Conservation (phyloP, 2,329 filamentous ascomycete species). For the Taxawa tesnikishii region DNA sequence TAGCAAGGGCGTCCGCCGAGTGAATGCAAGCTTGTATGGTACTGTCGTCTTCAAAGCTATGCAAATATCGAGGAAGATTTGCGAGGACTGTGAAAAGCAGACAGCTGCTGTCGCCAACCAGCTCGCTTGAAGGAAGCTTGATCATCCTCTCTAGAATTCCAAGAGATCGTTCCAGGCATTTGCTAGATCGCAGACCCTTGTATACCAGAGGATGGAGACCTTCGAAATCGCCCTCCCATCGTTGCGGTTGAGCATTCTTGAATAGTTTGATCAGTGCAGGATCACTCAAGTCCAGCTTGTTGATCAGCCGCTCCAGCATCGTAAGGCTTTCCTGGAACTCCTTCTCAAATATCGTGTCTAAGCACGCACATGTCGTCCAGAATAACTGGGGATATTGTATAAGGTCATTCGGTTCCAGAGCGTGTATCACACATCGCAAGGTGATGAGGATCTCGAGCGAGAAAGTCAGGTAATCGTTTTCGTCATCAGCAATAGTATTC, state of each 20-base stretch:
- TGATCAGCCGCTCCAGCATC: slow-evolving; percentile 79
- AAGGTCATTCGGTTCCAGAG: slow-evolving; percentile 66
- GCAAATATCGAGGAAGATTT: slow-evolving; percentile 78
- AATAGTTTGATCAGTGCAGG: slow-evolving; percentile 57
- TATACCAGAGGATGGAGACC: slow-evolving; percentile 78
- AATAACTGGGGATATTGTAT: slow-evolving; percentile 90
- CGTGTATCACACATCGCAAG: slow-evolving; percentile 78
- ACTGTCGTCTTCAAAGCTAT: slow-evolving; percentile 54
- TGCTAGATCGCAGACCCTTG: slow-evolving; percentile 80
- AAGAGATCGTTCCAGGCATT: slow-evolving; percentile 68
- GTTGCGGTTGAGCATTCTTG: slow-evolving; percentile 64
- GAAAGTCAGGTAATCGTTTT: slow-evolving; percentile 86
- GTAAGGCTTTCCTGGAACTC: slow-evolving; percentile 86
- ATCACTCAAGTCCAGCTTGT: slow-evolving; percentile 70
- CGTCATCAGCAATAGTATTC: slow-evolving; percentile 93
- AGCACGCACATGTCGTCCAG: slow-evolving; percentile 92
- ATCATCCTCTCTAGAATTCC: slow-evolving; percentile 68
- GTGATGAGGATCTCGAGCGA: slow-evolving; percentile 97
- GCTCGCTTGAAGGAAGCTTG: slow-evolving; percentile 61
- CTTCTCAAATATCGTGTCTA: slow-evolving; percentile 92
- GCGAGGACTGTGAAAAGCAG: slow-evolving; percentile 78
- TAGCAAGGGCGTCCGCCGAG: slow-evolving; percentile 57
- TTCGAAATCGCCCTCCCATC: slow-evolving; percentile 83
- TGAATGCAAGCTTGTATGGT: slow-evolving; percentile 37
- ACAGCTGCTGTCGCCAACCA: slow-evolving; percentile 72